Base-by-base conservation (phyloP, 495 filamentous ascomycete genomes). In the Penicillium silybi region DNA sequence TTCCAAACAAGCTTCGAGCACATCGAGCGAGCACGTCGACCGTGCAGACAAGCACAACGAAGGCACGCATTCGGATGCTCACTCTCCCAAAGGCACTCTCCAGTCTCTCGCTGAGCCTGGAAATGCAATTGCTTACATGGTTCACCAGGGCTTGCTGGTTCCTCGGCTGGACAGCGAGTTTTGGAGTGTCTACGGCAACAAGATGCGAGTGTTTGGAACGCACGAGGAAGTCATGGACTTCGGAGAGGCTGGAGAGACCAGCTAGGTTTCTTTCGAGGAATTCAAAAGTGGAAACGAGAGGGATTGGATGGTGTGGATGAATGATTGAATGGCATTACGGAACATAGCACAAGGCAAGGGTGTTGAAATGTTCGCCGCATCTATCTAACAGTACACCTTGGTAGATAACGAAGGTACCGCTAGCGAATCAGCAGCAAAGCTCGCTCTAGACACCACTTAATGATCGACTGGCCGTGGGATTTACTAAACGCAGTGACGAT, bases 311-410 rank as follows among this genome's bases (percentile, higher is more conserved):
- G n/a, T n/a, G n/a, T n/a, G n/a, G n/a, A n/a, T n/a, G 5, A 27
- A 46, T 20, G 15, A 40, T n/a, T 39, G 20, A 22, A 8, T 32
- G 45, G 44, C 4, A 8, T 18, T 11, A 20, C 38, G 18, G n/a
- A 17, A 20, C 15, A 41, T 18, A 17, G 19, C 19, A 20, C 6
- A 16, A 41, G 15, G 8, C 8, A 41, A 0, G 45, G 45, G 46
- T 55, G 53, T 37, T 27, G 61, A 53, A 23, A 73, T 86, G 79
- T 85, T 59, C 40, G 79, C 81, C 78, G 74, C 70, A 71, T 74
- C 82, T 85, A 86, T 86, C 83, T 86, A 86, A 84, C 83, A 67
- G 80, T 81, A 83, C 75, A 65, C 82, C 80, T 81, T 83, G 69
- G 59, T 41, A 52, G n/a, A 60, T 49, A 38, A 64, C 66, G 80